Conservation (phyloP, 352 stramenopile species). For the Phytophthora ohioensis region DNA sequence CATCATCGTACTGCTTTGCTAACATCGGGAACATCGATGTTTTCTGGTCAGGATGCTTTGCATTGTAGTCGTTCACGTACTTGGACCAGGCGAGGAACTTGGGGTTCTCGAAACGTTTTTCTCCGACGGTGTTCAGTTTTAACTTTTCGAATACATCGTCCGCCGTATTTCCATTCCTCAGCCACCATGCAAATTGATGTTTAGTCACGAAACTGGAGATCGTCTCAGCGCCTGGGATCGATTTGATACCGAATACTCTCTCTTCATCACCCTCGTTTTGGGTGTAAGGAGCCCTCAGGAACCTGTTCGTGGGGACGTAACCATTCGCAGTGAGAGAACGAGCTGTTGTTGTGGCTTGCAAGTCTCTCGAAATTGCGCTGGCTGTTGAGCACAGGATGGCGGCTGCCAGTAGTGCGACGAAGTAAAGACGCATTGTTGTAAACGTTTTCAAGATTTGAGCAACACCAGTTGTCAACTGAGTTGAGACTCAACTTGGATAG, state of each 20-base stretch:
- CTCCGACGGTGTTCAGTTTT: constrained; percentile 1
- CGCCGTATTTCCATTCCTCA: neutral
- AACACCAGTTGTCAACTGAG: no score
- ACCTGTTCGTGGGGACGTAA: no score
- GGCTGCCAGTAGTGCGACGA: no score
- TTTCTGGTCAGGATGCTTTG: neutral
- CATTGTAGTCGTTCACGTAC: constrained; percentile 11
- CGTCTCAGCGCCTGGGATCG: neutral
- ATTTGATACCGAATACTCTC: neutral
- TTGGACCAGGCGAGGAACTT: constrained; percentile 2
- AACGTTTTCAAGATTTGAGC: no score
- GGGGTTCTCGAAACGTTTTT: neutral
- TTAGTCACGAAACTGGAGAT: constrained; percentile 6
- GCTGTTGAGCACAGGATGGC: no score
- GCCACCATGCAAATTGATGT: neutral
- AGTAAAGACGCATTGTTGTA: no score
- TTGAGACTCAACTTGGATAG: no score
- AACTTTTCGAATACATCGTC: constrained; percentile 9
- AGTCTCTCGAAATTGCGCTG: no score
- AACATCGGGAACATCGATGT: constrained; percentile 5
- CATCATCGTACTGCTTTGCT: neutral
- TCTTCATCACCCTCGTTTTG: constrained; percentile 1
- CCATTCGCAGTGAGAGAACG: no score
- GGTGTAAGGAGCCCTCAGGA: no score
- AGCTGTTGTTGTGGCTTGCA: no score